These are phyloP conservation scores for Solanum corneliomulleri DNA, from an alignment of 257 asterid genomes.

Conservation along the genomic window DNA sequence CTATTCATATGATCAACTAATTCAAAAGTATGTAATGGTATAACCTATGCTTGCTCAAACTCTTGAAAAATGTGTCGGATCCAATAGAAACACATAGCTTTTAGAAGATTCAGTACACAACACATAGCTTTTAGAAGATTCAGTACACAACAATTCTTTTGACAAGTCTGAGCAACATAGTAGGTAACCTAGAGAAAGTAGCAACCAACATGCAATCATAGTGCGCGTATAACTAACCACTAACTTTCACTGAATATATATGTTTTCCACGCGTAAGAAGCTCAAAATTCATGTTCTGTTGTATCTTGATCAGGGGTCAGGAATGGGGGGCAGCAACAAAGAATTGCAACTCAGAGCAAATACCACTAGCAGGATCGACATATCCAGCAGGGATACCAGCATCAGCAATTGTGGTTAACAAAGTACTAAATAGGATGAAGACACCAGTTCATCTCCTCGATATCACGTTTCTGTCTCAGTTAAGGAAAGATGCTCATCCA, in stretches of 20 bases:
- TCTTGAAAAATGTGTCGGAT: background rate
- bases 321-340: conserved; percentile 41
- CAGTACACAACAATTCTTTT: background rate
- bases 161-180: background rate
- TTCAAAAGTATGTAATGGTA: background rate
- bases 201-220: background rate
- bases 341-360: conserved; percentile 47
- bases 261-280: background rate
- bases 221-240: background rate
- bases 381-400: conserved; percentile 53
- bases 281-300: background rate
- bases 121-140: background rate
- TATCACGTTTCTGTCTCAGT: conserved; percentile 54
- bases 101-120: too few relatives aligned
- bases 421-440: conserved; percentile 29
- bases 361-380: conserved; percentile 41
- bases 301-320: conserved; percentile 27
- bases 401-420: conserved; percentile 36
- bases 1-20: background rate
- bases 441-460: conserved; percentile 46
- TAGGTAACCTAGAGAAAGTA: background rate
- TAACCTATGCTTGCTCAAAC: background rate
- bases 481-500: conserved; percentile 78
- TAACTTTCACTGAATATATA: background rate
- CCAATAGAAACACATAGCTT: too few relatives aligned